Base-by-base conservation (phyloP, 306 rosid species). In the Argentina anserina region DNA sequence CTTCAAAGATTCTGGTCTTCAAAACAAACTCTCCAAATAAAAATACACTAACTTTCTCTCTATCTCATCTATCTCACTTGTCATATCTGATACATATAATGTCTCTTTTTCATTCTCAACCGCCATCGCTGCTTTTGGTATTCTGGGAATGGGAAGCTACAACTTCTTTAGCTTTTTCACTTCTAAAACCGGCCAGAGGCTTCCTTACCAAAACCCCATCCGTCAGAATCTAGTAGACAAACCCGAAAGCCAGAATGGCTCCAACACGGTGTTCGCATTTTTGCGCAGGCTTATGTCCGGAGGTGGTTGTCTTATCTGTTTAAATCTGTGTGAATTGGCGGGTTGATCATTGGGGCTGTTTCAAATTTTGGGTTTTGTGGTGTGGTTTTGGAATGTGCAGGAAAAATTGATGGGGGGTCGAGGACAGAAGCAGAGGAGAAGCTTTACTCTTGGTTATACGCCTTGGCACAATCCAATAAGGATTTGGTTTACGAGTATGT, bases 401-500 rank as follows among this genome's bases (percentile, higher is more conserved):
- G 83, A 42, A 87, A 81, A 71, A 72, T 52, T 68, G 90, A 91
- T 75, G 97, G 90, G 18, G 92, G 88, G 7, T 89, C 86, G 11
- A 69, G 80, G 83, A 86, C 85, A 0, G 86, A 89, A 80, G 96
- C 82, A 75, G 97, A 91, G 80, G 91, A 91, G 75, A 89, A 77
- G 74, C 88, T 91, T 1, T 84, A 75, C 70, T 83, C 91, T 63
- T 91, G 97, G 97, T 47, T 91, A 67, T 89, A 91, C 65, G 63
- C 92, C 26, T 78, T 91, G 90, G 92, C 97, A 10, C 90, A 69
- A 36, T 81, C 97, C 20, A 79, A 89, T 1, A 89, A 80, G 76
- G 47, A 89, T 65, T 20, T 91, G 86, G 92, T 65, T 76, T 91
- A 78, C 40, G 97, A 91, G 78, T 91, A 91, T 55, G 97, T 91